These are phyloP conservation scores for Rhizophora apiculata DNA, from an alignment of 345 rosid species.

Conservation along the genomic window DNA sequence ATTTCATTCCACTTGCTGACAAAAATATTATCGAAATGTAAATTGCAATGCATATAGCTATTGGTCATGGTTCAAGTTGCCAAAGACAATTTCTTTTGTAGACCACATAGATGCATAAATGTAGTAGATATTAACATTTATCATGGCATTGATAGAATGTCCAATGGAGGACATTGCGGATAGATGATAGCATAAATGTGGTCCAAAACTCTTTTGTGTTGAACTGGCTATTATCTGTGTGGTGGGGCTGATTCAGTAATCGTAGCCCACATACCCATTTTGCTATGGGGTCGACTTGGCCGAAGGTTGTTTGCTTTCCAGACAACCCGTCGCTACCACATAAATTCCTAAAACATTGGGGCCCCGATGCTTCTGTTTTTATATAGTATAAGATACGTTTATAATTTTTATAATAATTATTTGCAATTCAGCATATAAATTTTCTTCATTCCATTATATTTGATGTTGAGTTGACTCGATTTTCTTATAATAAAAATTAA, in stretches of 20 bases:
- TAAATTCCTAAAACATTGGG: constrained; percentile 19
- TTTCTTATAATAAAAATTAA: no score
- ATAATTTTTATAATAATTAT: not conserved
- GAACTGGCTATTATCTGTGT: constrained; percentile 20
- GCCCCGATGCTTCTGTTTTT: constrained; percentile 8
- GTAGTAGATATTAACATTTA: no score
- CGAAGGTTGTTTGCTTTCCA: constrained; percentile 22
- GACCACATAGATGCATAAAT: no score
- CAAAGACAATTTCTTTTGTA: no score
- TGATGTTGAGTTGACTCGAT: no score
- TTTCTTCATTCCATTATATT: no score
- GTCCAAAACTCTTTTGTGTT: constrained; percentile 34
- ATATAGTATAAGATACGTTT: not conserved
- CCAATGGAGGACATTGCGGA: not conserved
- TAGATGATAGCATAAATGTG: constrained; percentile 25
- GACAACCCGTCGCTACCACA: constrained; percentile 31
- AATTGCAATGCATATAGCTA: not conserved
- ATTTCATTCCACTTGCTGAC: not conserved
- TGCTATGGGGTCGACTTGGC: constrained; percentile 30
- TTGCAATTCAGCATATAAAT: no score
- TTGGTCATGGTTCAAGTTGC: no score
- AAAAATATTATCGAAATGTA: not conserved
- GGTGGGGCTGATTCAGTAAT: constrained; percentile 34
- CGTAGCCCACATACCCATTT: constrained; percentile 43
- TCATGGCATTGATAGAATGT: not conserved